Evolutionary conservation across 2,329 filamentous ascomycete species (phyloP).

Genomic region (Zymoseptoria tritici): DNA sequence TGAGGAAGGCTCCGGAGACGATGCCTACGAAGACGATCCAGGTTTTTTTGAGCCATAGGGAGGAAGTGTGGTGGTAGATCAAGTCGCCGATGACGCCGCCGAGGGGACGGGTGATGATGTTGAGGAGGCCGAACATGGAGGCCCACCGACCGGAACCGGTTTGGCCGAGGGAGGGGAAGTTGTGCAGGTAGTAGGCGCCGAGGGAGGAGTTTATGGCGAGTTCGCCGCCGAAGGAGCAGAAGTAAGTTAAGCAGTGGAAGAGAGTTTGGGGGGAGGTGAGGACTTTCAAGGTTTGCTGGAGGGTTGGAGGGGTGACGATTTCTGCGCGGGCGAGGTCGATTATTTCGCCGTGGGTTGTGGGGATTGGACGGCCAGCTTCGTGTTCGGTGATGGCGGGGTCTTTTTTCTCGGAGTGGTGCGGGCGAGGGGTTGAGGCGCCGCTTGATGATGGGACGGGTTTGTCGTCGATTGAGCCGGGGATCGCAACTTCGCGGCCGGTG

Average conservation of each 20-base stretch:
- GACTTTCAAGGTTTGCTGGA: conserved; percentile 54
- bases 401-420: conserved; percentile 17
- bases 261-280: conserved; percentile 53
- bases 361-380: conserved; percentile 44
- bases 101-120: conserved; percentile 47
- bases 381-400: conserved; percentile 29
- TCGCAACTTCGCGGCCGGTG: conserved; percentile 43
- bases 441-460: neutral
- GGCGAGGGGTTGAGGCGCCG: conserved; percentile 24
- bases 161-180: conserved; percentile 38
- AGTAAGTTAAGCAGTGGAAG: conserved; percentile 47
- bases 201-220: conserved; percentile 54
- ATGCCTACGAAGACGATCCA: conserved; percentile 51
- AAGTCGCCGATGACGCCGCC: conserved; percentile 55
- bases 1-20: conserved; percentile 50
- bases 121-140: conserved; percentile 67
- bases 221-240: conserved; percentile 54
- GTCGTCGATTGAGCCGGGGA: conserved; percentile 36
- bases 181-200: conserved; percentile 50
- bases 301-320: conserved; percentile 53
- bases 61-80: conserved; percentile 45
- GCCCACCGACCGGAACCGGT: conserved; percentile 51
- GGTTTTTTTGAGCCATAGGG: conserved; percentile 57
- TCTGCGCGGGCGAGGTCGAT: conserved; percentile 52
- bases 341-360: conserved; percentile 47